phyloP scores from a whole-genome alignment of 129 eudicot species.

The Silybum marianum region DNA sequence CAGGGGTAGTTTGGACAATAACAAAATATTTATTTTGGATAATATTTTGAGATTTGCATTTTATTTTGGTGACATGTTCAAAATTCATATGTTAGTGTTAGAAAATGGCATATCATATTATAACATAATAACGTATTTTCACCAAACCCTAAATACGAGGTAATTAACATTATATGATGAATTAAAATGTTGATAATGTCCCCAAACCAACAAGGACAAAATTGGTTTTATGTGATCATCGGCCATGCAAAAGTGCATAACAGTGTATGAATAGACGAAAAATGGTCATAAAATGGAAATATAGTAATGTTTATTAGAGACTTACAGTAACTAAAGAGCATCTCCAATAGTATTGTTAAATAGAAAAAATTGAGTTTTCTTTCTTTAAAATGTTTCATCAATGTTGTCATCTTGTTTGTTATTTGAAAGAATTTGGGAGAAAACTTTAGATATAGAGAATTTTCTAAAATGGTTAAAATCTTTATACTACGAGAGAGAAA shows the following conservation, averaged over 20 bases:
- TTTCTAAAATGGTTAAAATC: too few species aligned
- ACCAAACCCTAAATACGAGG: not conserved
- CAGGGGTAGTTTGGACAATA: conserved; percentile 27
- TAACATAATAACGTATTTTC: not conserved
- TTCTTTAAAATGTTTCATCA: too few species aligned
- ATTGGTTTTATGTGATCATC: not conserved
- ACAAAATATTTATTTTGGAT: conserved; percentile 10
- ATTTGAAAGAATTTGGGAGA: too few species aligned
- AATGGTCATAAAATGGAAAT: not conserved
- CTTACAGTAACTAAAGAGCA: not conserved
- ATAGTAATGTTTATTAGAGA: not conserved
- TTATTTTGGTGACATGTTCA: conserved; percentile 1
- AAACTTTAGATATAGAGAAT: too few species aligned
- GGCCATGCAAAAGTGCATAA: not conserved
- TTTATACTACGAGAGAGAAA: too few species aligned
- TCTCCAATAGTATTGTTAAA: too few species aligned
- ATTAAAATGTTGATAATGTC: not conserved
- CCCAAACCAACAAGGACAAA: not conserved
- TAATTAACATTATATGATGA: not conserved
- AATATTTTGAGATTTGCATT: conserved; percentile 2
- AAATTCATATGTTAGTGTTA: not conserved
- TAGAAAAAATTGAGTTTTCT: too few species aligned
- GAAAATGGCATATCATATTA: not conserved
- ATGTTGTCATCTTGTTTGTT: too few species aligned
- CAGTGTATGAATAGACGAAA: not conserved